Evolutionary conservation across 2,329 filamentous ascomycete genomes (phyloP), one percentile per base, ranked within the genome.

Genomic region (Stagonosporopsis cucurbitacearum): DNA sequence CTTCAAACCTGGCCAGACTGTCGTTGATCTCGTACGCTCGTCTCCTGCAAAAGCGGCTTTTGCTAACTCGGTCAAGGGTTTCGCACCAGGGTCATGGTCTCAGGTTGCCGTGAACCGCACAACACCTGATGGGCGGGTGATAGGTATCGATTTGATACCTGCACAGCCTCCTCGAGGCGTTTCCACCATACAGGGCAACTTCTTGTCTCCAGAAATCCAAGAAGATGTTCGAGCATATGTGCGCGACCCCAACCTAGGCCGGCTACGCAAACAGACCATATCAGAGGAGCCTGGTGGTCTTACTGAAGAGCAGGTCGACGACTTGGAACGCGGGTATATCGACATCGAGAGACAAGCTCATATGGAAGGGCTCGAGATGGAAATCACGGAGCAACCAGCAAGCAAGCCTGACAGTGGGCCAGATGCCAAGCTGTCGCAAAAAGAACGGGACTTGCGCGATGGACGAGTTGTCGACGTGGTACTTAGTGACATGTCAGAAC

Each of bases 401-500:
- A 57, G 51, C 19, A 44, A 44, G 33, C 35, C 44, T 23, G 64
- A 64, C 1, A 59, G 67, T 62, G 22, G 47, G 61, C 32, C 63
- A 65, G 50, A 66, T 39, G 58, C 66, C 6, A 64, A 69, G 51
- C 51, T 74, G 52, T 68, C 71, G 7, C 50, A 65, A 30, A 67
- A 67, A 45, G 69, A 73, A 39, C 68, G 73, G 12, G 76, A 79
- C 46, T 65, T 75, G 30, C 75, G 74, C 54, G 61, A 72, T 41
- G 83, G 83, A 60, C 83, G 84, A 70, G 85, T 85, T 70, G 93
- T 97, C 63, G 91, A 98, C 79, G 86, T 99, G 72, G 91, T 99
- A 74, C 81, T 99, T 74, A 96, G 92, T 86, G 95, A 99, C 85
- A 99, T 99, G 95, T 99, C 88, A 86, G 94, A 84, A 84, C 93